A percentile compares a stretch with the other conserved stretches of the same genome.
Evolutionary conservation across 306 rosid species (phyloP).

Genomic region (Gastrolobium bilobum): DNA sequence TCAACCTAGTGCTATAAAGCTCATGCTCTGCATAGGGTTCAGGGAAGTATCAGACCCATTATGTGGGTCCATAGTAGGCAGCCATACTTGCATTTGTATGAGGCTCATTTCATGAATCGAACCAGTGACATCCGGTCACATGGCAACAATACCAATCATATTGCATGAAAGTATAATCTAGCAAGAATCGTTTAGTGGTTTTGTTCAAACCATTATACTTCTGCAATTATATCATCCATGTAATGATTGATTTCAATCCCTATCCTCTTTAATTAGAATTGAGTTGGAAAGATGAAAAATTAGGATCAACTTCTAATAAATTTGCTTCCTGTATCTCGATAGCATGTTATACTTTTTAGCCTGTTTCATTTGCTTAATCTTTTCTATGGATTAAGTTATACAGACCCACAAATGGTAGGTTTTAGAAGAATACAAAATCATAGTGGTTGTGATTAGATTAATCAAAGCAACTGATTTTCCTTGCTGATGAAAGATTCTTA

Average conservation of each 20-base stretch:
- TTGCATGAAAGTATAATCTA: not conserved
- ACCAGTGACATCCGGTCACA: no score
- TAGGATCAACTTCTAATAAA: conserved; percentile 2
- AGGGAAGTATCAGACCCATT: no score
- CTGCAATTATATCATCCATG: not conserved
- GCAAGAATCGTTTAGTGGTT: not conserved
- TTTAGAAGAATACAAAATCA: not conserved
- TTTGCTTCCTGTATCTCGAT: conserved; percentile 6
- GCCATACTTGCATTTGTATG: no score
- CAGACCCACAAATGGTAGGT: not conserved
- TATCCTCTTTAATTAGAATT: not conserved
- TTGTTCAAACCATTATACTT: not conserved
- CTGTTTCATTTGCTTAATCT: conserved; percentile 23
- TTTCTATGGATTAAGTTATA: not conserved
- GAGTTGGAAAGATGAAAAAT: conserved; percentile 25
- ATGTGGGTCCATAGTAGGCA: no score
- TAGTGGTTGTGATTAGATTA: not conserved
- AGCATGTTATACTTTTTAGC: conserved; percentile 1
- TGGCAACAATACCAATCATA: no score
- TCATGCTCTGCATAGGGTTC: no score
- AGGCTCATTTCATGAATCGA: no score
- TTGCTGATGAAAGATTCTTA: not conserved
- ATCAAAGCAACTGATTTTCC: conserved; percentile 12
- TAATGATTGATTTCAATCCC: conserved; percentile 3
- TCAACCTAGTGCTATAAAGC: no score